Base-by-base conservation (phyloP, 768 basidiomycete species). In the Leccinum pellstonianum region DNA sequence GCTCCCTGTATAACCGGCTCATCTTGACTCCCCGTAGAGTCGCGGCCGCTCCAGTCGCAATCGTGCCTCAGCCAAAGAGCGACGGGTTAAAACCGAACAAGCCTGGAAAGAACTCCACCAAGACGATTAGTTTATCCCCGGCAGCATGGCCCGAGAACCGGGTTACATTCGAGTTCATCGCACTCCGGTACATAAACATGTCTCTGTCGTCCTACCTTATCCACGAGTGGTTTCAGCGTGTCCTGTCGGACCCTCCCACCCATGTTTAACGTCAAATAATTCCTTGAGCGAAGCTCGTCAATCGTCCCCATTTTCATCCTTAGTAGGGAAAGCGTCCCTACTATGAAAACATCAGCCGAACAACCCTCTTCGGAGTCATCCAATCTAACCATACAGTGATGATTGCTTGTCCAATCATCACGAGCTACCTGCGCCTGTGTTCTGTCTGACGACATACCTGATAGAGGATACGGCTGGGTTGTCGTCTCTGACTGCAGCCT, bases 31-130 rank as follows among this genome's bases (percentile, higher is more conserved):
- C 46, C n/a, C 43, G n/a, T 15, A 90, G 89, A 82, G 87, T 52
- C 62, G 85, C 10, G 79, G 80, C 33, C 84, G 88, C 52, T 82
- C 87, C 3, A 68, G 79, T 37, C 75, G 73, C 43, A 91, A 91
- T 68, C 80, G 88, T 54, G 81, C 83, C 62, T 68, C 71, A 5
- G 84, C 90, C 9, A 90, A 85, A 66, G 79, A 79, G 62, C 79
- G 81, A 56, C 79, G 78, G 53, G 70, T 69, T 51, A 87, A 83
- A 73, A 77, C 79, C 15, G 85, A 89, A 67, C 76, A 83, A 59
- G 88, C 81, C 23, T 78, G 81, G 73, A 80, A 81, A 70, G 85
- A 87, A 48, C 83, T 90, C 56, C 84, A 84, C 64, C 75, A 79
- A 64, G 77, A 78, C 66, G 74, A 79, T 54, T 76, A 66, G 49